These are phyloP conservation scores for Tricholoma sp. DNA, from an alignment of 768 basidiomycete genomes.

Conservation along the genomic window DNA sequence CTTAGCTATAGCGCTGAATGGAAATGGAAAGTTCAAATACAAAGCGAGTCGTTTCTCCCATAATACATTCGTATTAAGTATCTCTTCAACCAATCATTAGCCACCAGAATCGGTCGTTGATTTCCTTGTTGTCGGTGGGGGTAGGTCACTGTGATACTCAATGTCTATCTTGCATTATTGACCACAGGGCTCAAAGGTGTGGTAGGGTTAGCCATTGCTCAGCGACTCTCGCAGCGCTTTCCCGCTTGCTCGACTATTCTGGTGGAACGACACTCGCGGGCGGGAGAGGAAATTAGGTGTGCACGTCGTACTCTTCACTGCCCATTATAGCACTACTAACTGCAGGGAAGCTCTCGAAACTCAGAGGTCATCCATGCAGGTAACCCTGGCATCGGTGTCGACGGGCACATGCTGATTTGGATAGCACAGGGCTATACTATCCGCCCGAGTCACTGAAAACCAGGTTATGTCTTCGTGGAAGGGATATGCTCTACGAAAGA, in stretches of 20 bases:
- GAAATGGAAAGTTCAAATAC: constrained; percentile 51
- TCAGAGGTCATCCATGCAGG: constrained; percentile 95
- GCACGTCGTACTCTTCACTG: neutral
- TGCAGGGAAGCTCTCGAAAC: constrained; percentile 68
- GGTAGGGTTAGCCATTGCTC: constrained; percentile 83
- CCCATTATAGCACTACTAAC: neutral
- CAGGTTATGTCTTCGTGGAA: constrained; percentile 77
- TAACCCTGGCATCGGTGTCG: constrained; percentile 15
- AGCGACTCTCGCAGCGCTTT: constrained; percentile 60
- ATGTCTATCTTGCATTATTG: neutral
- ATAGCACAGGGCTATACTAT: constrained; percentile 71
- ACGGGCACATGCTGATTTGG: neutral
- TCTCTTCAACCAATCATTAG: constrained; percentile 23
- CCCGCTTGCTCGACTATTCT: constrained; percentile 70
- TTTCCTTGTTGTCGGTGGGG: constrained; percentile 86
- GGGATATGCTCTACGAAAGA: constrained; percentile 76
- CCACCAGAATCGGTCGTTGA: constrained; percentile 72
- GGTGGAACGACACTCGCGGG: constrained; percentile 68
- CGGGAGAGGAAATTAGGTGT: constrained; percentile 86
- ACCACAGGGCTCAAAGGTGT: constrained; percentile 43
- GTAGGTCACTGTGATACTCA: constrained; percentile 28
- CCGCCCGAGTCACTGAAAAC: constrained; percentile 82
- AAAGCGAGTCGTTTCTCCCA: constrained; percentile 35
- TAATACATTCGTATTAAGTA: neutral
- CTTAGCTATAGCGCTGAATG: constrained; percentile 58